Evolutionary conservation across 2,329 filamentous ascomycete genomes (phyloP), one percentile per base, ranked within the genome.

Genomic region (Rhynchosporium graminicola): DNA sequence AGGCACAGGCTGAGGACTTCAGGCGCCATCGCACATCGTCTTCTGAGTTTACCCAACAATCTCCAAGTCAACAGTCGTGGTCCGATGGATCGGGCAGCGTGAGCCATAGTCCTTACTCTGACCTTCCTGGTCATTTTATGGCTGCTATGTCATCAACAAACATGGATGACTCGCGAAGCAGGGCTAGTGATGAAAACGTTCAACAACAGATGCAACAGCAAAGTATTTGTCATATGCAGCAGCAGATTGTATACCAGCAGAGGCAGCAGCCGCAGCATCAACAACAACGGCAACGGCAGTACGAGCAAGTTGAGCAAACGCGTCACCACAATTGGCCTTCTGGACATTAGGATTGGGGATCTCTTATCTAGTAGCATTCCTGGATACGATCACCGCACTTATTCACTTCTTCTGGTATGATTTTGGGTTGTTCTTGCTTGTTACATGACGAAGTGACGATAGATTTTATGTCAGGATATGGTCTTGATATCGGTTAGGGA

Each of bases 151-250:
- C 62, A 3, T 61, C 56, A 7, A 54, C 61, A 3, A 61, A 56
- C 1, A 68, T 70, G 60, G 63, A 66, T 7, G 65, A 70, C 15
- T 51, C 61, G 6, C 60, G 65, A 38, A 67, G 63, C 29, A 57
- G 64, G 31, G 56, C 46, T 7, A 68, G 64, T 47, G 66, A 70
- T 57, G 60, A 60, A 4, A 64, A 59, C 31, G 57, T 63, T 6
- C 61, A 63, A 15, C 47, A 63, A 4, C 61, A 63, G 15, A 38
- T 65, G 4, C 57, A 65, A 28, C 60, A 63, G 26, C 61, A 67
- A 28, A 67, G 67, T 2, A 62, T 63, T 15, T 60, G 61, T 3
- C 63, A 62, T 15, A 61, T 63, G 26, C 65, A 66, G 26, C 64
- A 67, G 15, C 56, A 60, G n/a, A 54, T 52, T n/a, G 50, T 51